Conservation (phyloP, 495 filamentous ascomycete genomes). For the Pseudotulostoma volvatum region DNA sequence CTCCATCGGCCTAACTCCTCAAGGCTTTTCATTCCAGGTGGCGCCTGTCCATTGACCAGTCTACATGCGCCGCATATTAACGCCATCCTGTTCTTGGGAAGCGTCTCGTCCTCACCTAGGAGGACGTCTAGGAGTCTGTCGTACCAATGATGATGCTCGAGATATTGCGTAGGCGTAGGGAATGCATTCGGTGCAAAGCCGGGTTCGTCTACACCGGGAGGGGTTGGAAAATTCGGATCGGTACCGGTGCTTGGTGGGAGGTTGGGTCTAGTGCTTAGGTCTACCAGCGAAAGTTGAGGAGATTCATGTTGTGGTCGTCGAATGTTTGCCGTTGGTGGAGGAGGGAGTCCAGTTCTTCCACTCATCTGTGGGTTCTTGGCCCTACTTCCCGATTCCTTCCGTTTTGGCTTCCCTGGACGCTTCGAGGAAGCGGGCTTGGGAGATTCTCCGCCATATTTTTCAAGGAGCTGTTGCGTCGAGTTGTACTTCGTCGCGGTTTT, state of each 20-base stretch:
- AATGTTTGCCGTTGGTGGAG: slow-evolving; percentile 83
- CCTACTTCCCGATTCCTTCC: slow-evolving; percentile 12
- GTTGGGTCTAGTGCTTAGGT: slow-evolving; percentile 1
- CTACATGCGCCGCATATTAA: slow-evolving; percentile 72
- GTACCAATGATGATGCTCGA: slow-evolving; percentile 63
- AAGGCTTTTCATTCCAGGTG: slow-evolving; percentile 62
- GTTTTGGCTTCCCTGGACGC: slow-evolving; percentile 8
- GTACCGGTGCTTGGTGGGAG: slow-evolving; percentile 1
- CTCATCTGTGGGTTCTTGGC: slow-evolving; percentile 6
- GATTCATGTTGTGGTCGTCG: slow-evolving; percentile 14
- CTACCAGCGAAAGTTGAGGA: slow-evolving; percentile 6
- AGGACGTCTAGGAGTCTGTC: slow-evolving; percentile 84
- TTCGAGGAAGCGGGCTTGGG: slow-evolving; percentile 31
- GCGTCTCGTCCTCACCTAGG: slow-evolving; percentile 87
- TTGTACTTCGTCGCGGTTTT: slow-evolving; percentile 91
- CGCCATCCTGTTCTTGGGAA: slow-evolving; percentile 75
- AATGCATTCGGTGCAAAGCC: slow-evolving; percentile 49
- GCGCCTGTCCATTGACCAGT: slow-evolving; percentile 90
- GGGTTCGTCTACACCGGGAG: slow-evolving; percentile 18
- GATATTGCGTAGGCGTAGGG: slow-evolving; percentile 27
- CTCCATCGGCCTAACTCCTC: slow-evolving; percentile 79
- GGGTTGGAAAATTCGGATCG: slow-evolving; percentile 3
- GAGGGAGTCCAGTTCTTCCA: slow-evolving; percentile 39
- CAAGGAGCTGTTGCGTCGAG: slow-evolving; percentile 78
- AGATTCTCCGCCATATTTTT: slow-evolving; percentile 72